These are phyloP conservation scores for Pleoardoris graminearum DNA, from an alignment of 2,329 filamentous ascomycete genomes.

Conservation along the genomic window DNA sequence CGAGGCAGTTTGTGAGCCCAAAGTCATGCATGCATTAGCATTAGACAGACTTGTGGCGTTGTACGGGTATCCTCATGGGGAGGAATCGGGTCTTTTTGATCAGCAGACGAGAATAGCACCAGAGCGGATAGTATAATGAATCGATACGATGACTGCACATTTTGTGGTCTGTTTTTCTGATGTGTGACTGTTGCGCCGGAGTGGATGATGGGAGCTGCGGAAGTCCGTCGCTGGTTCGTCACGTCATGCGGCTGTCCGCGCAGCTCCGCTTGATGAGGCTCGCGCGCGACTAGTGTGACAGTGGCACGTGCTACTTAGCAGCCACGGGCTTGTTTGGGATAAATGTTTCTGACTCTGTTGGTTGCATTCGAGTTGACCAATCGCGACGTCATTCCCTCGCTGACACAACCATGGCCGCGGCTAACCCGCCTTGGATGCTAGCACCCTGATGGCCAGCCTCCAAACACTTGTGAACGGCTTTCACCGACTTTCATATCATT, in stretches of 20 bases:
- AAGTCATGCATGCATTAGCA: no score
- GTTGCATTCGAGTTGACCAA: not conserved
- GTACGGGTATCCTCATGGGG: not conserved
- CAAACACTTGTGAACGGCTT: not conserved
- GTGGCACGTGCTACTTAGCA: not conserved
- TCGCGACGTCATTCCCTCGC: not conserved
- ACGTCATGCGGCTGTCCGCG: no score
- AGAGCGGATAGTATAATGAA: not conserved
- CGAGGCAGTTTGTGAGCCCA: no score
- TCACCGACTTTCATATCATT: not conserved
- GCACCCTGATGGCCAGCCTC: slow-evolving; percentile 6
- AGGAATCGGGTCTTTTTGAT: not conserved
- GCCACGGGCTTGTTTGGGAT: no score
- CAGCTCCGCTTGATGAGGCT: not conserved
- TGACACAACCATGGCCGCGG: slow-evolving; percentile 3
- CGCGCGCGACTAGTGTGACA: not conserved
- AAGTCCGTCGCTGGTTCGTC: not conserved
- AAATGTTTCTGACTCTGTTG: no score
- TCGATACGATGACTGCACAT: not conserved
- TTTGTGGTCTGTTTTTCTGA: not conserved
- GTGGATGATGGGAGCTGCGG: no score
- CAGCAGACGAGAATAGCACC: not conserved
- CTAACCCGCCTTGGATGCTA: not conserved
- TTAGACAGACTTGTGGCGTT: no score
- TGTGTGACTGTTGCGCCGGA: not conserved